phyloP scores from a whole-genome alignment of 495 filamentous ascomycete genomes.

The Aspergillus wentii region DNA sequence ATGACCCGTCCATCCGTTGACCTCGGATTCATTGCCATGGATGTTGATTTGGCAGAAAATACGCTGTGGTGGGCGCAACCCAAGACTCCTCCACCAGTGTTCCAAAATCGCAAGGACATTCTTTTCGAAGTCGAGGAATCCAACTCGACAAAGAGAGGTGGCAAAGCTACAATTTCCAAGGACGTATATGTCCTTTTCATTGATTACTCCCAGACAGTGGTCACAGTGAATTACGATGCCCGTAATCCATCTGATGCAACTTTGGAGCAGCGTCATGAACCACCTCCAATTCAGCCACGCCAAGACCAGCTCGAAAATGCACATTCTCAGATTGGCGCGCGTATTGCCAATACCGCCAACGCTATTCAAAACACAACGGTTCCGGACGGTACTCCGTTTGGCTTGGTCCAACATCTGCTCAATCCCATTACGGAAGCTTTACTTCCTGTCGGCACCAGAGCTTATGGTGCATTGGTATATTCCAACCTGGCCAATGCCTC shows the following conservation, averaged over 20 bases:
- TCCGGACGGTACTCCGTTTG: constrained; percentile 75
- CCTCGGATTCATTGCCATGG: constrained; percentile 75
- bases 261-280: constrained; percentile 83
- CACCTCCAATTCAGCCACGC: constrained; percentile 74
- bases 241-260: constrained; percentile 64
- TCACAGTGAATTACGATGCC: constrained; percentile 75
- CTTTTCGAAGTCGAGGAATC: constrained; percentile 80
- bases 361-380: constrained; percentile 72
- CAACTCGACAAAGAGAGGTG: constrained; percentile 59
- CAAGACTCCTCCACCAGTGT: constrained; percentile 65
- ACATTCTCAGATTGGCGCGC: constrained; percentile 69
- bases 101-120: constrained; percentile 80
- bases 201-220: constrained; percentile 92
- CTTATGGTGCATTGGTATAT: constrained; percentile 90
- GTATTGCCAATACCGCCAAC: constrained; percentile 63
- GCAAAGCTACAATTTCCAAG: constrained; percentile 65
- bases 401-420: constrained; percentile 74
- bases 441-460: constrained; percentile 74
- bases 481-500: constrained; percentile 90
- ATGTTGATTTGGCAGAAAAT: constrained; percentile 69
- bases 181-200: constrained; percentile 83
- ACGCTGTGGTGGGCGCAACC: constrained; percentile 82
- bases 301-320: constrained; percentile 91
- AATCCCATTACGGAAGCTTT: constrained; percentile 67
- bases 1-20: constrained; percentile 61